These are phyloP conservation scores for Skeletonema grethae DNA, from an alignment of 108 stramenopile genomes.

Conservation along the genomic window DNA sequence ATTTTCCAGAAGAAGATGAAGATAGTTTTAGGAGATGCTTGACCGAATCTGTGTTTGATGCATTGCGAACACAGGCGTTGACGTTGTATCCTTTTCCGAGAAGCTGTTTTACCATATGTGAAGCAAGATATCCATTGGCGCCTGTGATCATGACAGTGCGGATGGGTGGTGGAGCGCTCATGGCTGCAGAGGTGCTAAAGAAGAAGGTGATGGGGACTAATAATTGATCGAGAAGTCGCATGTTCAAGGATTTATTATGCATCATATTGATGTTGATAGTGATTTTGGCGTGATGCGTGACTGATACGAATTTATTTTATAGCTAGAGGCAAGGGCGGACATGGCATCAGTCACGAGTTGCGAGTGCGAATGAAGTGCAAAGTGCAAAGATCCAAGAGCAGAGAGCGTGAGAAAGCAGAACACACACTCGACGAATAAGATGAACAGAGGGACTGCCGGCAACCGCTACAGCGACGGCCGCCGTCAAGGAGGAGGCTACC, in stretches of 20 bases:
- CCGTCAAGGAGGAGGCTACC: background rate
- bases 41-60: conserved; percentile 16
- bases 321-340: too few species aligned
- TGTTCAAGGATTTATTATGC: too few species aligned
- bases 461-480: conserved; percentile 7
- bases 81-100: conserved; percentile 35
- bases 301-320: too few species aligned
- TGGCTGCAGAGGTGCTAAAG: background rate
- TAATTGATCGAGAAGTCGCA: too few species aligned
- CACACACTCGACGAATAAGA: background rate
- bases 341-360: too few species aligned
- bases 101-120: conserved; percentile 57
- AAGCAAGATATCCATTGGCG: conserved; percentile 76
- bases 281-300: too few species aligned
- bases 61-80: conserved; percentile 46
- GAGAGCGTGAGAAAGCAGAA: too few species aligned
- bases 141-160: conserved; percentile 62
- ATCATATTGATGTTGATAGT: too few species aligned
- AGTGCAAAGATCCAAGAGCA: too few species aligned
- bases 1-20: conserved; percentile 10
- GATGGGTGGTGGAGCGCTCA: conserved; percentile 6
- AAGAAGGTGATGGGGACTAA: background rate
- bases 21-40: conserved; percentile 26
- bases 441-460: background rate
- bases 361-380: too few species aligned